Evolutionary conservation across 2,329 filamentous ascomycete genomes (phyloP).

Genomic region (Magnaporthiopsis poae): DNA sequence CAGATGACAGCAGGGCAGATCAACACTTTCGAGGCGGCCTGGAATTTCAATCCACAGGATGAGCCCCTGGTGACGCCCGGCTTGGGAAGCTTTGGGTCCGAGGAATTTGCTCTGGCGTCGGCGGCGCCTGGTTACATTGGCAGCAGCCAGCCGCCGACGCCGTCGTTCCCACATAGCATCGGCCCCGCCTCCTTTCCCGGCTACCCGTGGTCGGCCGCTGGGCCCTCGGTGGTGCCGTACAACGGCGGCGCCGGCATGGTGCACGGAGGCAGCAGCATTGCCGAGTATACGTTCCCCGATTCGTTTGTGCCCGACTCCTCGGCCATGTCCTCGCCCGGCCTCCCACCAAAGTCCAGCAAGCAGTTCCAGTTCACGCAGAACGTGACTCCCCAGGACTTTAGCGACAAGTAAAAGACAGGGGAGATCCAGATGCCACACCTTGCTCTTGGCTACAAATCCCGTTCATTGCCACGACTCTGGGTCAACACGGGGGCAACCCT

Average conservation of each 20-base stretch:
- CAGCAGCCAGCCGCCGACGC: conserved; percentile 38
- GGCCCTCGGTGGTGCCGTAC: neutral
- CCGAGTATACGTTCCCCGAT: conserved; percentile 44
- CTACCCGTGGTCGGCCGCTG: conserved; percentile 11
- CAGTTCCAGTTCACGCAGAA: conserved; percentile 38
- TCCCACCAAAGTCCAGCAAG: conserved; percentile 24
- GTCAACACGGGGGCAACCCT: neutral
- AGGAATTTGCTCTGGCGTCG: conserved; percentile 31
- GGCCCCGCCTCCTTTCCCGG: conserved; percentile 29
- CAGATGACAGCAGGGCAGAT: conserved; percentile 24
- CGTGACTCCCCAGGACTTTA: conserved; percentile 34
- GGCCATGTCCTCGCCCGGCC: conserved; percentile 26
- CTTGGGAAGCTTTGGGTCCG: conserved; percentile 33
- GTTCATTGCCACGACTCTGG: neutral
- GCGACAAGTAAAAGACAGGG: neutral
- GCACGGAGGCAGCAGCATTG: conserved; percentile 22
- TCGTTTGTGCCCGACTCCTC: conserved; percentile 27
- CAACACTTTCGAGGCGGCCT: conserved; percentile 27
- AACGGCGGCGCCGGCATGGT: conserved; percentile 13
- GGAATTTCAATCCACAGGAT: conserved; percentile 31
- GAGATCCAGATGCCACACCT: neutral
- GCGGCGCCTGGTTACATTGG: conserved; percentile 35
- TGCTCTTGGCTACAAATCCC: neutral
- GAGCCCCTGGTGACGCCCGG: conserved; percentile 41
- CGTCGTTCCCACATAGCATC: conserved; percentile 34